These are phyloP conservation scores for Teratosphaeria pseudoeucalypti DNA, from an alignment of 2,329 filamentous ascomycete species.

Conservation along the genomic window DNA sequence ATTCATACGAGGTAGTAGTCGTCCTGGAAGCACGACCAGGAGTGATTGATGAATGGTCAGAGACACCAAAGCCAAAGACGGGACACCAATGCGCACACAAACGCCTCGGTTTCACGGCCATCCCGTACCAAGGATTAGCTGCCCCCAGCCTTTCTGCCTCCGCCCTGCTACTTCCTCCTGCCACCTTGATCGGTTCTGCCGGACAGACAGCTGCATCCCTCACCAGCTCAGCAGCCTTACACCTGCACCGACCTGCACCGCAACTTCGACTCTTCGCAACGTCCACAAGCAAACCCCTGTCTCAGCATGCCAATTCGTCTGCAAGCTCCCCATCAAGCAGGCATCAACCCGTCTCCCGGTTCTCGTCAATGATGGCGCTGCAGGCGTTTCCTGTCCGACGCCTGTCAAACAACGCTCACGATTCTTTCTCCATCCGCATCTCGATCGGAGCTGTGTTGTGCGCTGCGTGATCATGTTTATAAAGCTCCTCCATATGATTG, in stretches of 20 bases:
- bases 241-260: background rate
- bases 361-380: background rate
- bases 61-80: background rate
- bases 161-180: background rate
- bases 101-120: background rate
- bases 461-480: background rate
- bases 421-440: background rate
- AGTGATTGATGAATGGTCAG: background rate
- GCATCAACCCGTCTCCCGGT: background rate
- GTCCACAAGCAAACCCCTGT: background rate
- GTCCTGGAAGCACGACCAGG: background rate
- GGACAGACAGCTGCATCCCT: background rate
- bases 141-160: background rate
- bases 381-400: background rate
- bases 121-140: background rate
- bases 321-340: background rate
- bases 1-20: background rate
- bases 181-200: background rate
- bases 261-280: background rate
- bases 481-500: background rate
- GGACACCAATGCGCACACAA: background rate
- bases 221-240: background rate
- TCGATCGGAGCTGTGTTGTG: background rate
- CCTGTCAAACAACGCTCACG: background rate
- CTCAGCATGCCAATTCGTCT: background rate